Percentiles rank a stretch among this genome's conserved stretches.
Conservation (phyloP, 1,284 basidiomycete species). For the Tetrapyrgos nigripes region DNA sequence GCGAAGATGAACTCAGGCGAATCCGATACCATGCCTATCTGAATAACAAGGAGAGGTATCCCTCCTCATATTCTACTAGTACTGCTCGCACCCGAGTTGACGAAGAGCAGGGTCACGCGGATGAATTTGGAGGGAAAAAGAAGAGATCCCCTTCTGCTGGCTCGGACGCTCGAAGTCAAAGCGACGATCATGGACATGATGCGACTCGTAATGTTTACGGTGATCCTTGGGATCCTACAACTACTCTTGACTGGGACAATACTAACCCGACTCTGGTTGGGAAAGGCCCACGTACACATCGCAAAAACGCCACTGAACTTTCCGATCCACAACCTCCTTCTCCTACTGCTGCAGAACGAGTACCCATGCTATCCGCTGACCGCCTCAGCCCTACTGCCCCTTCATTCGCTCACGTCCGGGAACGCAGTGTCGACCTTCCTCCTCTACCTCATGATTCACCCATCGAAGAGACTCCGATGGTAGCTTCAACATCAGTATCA, state of each 20-base stretch:
- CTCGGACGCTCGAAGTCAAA: background rate
- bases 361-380: constrained; percentile 27
- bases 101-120: constrained; percentile 30
- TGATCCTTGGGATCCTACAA: constrained; percentile 29
- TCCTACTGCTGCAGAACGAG: constrained; percentile 9
- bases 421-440: constrained; percentile 14
- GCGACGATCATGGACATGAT: constrained; percentile 8
- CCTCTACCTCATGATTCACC: background rate
- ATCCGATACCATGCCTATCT: constrained; percentile 33
- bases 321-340: background rate
- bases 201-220: constrained; percentile 7
- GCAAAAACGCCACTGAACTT: background rate
- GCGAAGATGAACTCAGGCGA: constrained; percentile 37
- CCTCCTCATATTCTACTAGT: constrained; percentile 41
- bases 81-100: constrained; percentile 38
- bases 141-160: background rate
- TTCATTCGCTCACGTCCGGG: constrained; percentile 24
- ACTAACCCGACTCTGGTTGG: constrained; percentile 32
- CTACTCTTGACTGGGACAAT: constrained; percentile 24
- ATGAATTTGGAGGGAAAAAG: constrained; percentile 19
- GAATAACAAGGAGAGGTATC: constrained; percentile 33
- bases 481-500: background rate
- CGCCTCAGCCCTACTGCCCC: constrained; percentile 4
- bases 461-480: background rate
- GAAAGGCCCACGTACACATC: constrained; percentile 1